These are phyloP conservation scores for Poa pratensis DNA, from an alignment of 176 grass and related monocot species.

Conservation along the genomic window DNA sequence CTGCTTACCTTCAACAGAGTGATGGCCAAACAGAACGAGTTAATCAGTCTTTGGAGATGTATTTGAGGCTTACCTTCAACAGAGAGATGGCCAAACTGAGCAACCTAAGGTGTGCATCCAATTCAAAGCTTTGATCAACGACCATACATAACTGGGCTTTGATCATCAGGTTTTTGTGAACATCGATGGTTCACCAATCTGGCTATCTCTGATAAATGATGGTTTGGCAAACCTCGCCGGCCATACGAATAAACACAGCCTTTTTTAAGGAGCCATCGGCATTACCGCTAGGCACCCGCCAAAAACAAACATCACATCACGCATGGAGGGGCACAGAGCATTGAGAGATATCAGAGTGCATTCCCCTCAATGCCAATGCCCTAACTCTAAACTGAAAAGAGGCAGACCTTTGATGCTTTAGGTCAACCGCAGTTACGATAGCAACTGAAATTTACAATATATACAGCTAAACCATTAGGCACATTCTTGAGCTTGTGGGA, in stretches of 20 bases:
- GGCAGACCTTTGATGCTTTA: conserved; percentile 42
- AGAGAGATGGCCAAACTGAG: too few species aligned
- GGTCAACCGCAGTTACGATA: conserved; percentile 19
- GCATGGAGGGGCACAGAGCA: not conserved
- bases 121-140: too few species aligned
- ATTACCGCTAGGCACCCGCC: not conserved
- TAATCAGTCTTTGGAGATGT: too few species aligned
- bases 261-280: not conserved
- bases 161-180: too few species aligned
- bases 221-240: too few species aligned
- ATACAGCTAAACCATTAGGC: conserved; percentile 60
- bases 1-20: too few species aligned
- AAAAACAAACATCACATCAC: not conserved
- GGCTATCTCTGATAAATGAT: too few species aligned
- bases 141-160: too few species aligned
- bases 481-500: conserved; percentile 46
- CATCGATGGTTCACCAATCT: too few species aligned
- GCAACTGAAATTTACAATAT: conserved; percentile 69
- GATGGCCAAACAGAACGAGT: too few species aligned
- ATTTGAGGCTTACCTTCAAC: too few species aligned
- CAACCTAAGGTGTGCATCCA: too few species aligned
- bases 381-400: conserved; percentile 46
- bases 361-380: conserved; percentile 33
- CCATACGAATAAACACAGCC: not conserved
- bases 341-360: conserved; percentile 22